Evolutionary conservation across 108 stramenopile genomes (phyloP).

Genomic region (Fragilariopsis cylindrus): DNA sequence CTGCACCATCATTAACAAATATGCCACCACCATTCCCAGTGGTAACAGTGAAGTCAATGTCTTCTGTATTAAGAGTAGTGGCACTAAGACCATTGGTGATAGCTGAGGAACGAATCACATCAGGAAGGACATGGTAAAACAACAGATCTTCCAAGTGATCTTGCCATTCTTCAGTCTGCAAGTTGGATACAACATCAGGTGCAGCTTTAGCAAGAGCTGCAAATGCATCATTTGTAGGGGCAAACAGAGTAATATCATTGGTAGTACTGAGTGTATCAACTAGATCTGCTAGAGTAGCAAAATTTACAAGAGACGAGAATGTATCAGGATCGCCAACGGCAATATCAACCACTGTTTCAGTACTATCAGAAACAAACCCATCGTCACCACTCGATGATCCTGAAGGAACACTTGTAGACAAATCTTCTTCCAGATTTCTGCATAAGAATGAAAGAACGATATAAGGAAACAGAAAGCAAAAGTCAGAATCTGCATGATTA

Average conservation of each 20-base stretch:
- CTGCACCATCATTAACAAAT: not conserved
- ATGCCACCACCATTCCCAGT: too few relatives aligned
- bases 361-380: not conserved
- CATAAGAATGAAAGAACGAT: too few relatives aligned
- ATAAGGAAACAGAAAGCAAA: too few relatives aligned
- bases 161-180: not conserved
- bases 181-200: not conserved
- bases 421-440: too few relatives aligned
- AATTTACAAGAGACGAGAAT: not conserved
- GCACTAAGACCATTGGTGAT: not conserved
- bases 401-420: too few relatives aligned
- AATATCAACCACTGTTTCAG: not conserved
- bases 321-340: not conserved
- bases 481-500: too few relatives aligned
- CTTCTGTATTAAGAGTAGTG: not conserved
- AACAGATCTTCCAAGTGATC: not conserved
- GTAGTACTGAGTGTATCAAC: not conserved
- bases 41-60: not conserved
- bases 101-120: conserved; percentile 1
- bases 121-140: not conserved
- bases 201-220: not conserved
- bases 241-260: conserved; percentile 5
- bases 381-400: too few relatives aligned
- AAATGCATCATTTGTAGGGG: conserved; percentile 5
- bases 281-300: not conserved